Conservation (phyloP, 441 rosid species). For the Populus hybrid region DNA sequence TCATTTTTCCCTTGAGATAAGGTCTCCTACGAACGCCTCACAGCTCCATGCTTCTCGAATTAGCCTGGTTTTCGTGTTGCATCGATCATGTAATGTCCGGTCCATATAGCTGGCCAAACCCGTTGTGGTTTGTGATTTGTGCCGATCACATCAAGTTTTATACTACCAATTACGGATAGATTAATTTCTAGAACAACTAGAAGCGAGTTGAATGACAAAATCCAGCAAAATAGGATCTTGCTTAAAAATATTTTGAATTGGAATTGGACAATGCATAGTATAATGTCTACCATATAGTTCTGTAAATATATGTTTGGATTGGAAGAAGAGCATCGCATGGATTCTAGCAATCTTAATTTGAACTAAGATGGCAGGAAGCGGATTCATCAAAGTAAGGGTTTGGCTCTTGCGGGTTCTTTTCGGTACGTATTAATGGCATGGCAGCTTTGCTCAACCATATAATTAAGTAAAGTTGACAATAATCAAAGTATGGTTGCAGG, state of each 20-base stretch:
- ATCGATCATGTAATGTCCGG: constrained; percentile 13
- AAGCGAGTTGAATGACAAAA: no score
- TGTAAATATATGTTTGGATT: no score
- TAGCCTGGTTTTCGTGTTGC: not conserved
- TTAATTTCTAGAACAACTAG: not conserved
- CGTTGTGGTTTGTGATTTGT: not conserved
- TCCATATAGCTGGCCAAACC: not conserved
- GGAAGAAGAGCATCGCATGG: no score
- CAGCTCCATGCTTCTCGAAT: not conserved
- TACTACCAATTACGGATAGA: not conserved
- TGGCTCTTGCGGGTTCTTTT: not conserved
- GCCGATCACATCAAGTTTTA: not conserved
- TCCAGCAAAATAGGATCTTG: not conserved
- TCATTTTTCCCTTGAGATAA: constrained; percentile 22
- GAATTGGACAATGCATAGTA: not conserved
- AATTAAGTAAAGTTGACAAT: constrained; percentile 13
- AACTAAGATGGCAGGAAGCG: no score
- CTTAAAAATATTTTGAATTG: not conserved
- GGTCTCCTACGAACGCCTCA: constrained; percentile 13
- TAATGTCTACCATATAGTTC: no score
- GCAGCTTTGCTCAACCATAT: not conserved
- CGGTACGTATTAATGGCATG: no score
- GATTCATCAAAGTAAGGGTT: not conserved
- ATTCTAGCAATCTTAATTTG: no score
- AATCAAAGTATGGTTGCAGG: constrained; percentile 8